A percentile compares a stretch with the other conserved stretches of the same genome.
phyloP scores from a whole-genome alignment of 805 yeast species.

The Isabelozyma gotoi region DNA sequence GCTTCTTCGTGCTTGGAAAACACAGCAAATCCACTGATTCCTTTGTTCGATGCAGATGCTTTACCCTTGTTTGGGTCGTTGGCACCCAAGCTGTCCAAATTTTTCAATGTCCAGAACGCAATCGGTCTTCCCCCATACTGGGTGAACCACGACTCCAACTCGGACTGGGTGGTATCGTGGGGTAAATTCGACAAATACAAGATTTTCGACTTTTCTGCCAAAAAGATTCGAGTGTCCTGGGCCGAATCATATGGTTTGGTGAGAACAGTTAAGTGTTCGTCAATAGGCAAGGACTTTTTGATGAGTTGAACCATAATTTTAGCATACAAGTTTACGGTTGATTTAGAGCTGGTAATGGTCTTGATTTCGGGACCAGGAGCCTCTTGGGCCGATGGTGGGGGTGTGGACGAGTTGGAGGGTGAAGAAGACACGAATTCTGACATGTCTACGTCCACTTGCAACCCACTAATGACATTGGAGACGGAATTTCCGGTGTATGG shows the following conservation, averaged over 20 bases:
- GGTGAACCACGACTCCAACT: slow-evolving; percentile 87
- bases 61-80: slow-evolving; percentile 21
- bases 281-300: slow-evolving; percentile 48
- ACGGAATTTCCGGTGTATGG: slow-evolving; percentile 33
- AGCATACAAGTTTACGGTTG: slow-evolving; percentile 46
- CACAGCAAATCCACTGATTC: slow-evolving; percentile 76
- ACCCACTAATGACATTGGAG: slow-evolving; percentile 46
- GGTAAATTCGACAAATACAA: slow-evolving; percentile 79
- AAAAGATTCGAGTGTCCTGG: slow-evolving; percentile 68
- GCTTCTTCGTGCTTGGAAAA: slow-evolving; percentile 88
- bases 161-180: slow-evolving; percentile 84
- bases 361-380: neutral
- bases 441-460: slow-evolving; percentile 37
- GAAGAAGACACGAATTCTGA: slow-evolving; percentile 6
- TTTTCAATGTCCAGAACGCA: slow-evolving; percentile 84
- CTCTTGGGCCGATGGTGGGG: slow-evolving; percentile 1
- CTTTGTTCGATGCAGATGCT: slow-evolving; percentile 28
- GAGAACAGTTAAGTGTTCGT: slow-evolving; percentile 54
- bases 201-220: slow-evolving; percentile 73
- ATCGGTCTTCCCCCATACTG: slow-evolving; percentile 84
- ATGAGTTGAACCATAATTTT: slow-evolving; percentile 47
- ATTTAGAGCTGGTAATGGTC: slow-evolving; percentile 25
- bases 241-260: slow-evolving; percentile 74
- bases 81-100: slow-evolving; percentile 32
- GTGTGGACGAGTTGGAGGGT: slow-evolving; percentile 1